Conservation (phyloP, 75 land plant genomes). For the Chamaecyparis obtusa region DNA sequence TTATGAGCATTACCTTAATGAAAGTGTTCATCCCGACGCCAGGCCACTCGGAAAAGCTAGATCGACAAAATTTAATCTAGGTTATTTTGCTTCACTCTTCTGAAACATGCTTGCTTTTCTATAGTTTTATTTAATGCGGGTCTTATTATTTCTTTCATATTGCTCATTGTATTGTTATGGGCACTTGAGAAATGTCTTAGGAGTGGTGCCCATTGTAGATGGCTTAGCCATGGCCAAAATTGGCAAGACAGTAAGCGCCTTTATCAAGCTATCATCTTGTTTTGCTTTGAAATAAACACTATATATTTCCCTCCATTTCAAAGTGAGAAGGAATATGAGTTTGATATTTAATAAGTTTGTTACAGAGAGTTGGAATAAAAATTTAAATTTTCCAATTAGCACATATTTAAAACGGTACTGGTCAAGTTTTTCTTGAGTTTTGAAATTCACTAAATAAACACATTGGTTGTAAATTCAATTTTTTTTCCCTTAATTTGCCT, state of each 20-base stretch:
- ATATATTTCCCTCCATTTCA: not conserved
- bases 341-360: too few species aligned
- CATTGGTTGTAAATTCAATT: too few species aligned
- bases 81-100: constrained; percentile 23
- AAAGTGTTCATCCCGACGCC: constrained; percentile 77
- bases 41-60: constrained; percentile 65
- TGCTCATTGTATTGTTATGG: not conserved
- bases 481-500: too few species aligned
- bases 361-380: constrained; percentile 2
- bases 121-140: not conserved
- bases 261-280: not conserved
- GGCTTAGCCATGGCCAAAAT: constrained; percentile 90
- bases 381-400: too few species aligned
- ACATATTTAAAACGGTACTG: too few species aligned
- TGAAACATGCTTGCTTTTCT: not conserved
- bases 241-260: constrained; percentile 66
- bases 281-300: not conserved
- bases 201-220: constrained; percentile 75
- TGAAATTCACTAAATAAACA: too few species aligned
- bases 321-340: not conserved
- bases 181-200: constrained; percentile 21
- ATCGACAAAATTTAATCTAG: constrained; percentile 60
- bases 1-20: constrained; percentile 68
- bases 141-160: not conserved
- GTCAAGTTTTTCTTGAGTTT: too few species aligned